phyloP scores from a whole-genome alignment of 495 filamentous ascomycete species.

The Mytilinidion resinicola region DNA sequence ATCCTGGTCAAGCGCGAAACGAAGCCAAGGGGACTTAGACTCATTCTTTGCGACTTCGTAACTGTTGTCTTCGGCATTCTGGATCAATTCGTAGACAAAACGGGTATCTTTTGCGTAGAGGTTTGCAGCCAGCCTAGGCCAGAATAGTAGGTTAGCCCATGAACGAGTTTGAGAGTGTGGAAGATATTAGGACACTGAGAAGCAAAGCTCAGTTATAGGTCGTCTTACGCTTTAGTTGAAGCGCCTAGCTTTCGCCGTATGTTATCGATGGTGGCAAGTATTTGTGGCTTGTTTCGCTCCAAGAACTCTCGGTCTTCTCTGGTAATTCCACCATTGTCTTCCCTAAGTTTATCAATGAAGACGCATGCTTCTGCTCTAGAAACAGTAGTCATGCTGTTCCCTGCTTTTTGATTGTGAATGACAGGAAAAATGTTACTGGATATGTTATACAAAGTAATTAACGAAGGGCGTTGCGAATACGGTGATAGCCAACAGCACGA shows the following conservation, averaged over 20 bases:
- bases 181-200: no score
- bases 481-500: no score
- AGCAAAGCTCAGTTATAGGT: neutral
- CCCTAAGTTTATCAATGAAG: neutral
- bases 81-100: conserved; percentile 42
- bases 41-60: conserved; percentile 18
- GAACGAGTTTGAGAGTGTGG: no score
- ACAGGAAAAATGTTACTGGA: no score
- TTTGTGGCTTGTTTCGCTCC: neutral
- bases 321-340: neutral
- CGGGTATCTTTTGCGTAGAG: conserved; percentile 35
- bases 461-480: no score
- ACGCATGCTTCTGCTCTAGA: neutral
- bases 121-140: conserved; percentile 29
- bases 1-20: conserved; percentile 24
- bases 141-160: neutral
- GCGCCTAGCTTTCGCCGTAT: neutral
- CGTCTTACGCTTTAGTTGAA: neutral
- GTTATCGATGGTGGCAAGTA: neutral
- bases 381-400: neutral
- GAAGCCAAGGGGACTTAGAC: conserved; percentile 21
- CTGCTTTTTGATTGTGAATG: no score
- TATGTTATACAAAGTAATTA: no score
- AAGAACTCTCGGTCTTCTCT: neutral
- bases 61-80: conserved; percentile 44